phyloP scores from a whole-genome alignment of 495 filamentous ascomycete genomes.

The Thermochaetoides thermophila region DNA sequence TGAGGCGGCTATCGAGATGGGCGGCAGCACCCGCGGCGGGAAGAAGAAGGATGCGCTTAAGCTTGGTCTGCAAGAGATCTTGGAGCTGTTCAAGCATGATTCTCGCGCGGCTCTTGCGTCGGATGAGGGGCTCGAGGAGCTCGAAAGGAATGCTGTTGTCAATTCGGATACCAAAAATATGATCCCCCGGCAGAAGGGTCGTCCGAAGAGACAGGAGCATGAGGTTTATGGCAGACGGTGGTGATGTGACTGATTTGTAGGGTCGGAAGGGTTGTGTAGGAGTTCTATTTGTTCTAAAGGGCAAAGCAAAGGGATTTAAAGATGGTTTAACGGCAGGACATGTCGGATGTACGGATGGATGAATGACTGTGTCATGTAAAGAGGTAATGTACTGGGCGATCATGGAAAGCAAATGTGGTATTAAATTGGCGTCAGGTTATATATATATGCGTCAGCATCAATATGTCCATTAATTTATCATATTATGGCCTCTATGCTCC shows the following conservation, averaged over 20 bases:
- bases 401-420: slow-evolving; percentile 1
- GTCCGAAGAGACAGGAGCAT: slow-evolving; percentile 16
- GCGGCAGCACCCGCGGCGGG: too few species aligned
- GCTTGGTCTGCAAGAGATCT: slow-evolving; percentile 82
- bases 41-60: slow-evolving; percentile 55
- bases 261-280: background rate
- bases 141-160: slow-evolving; percentile 9
- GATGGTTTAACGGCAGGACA: background rate
- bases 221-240: slow-evolving; percentile 26
- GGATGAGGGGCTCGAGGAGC: slow-evolving; percentile 3
- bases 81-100: slow-evolving; percentile 75
- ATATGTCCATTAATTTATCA: too few species aligned
- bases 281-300: too few species aligned
- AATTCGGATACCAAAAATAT: background rate
- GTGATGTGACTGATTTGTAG: slow-evolving; percentile 8
- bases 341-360: background rate
- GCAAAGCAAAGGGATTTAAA: background rate
- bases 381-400: too few species aligned
- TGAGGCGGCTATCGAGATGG: slow-evolving; percentile 31
- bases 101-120: slow-evolving; percentile 18
- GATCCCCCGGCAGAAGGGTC: slow-evolving; percentile 1
- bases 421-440: slow-evolving; percentile 1
- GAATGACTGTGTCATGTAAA: background rate
- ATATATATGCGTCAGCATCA: too few species aligned
- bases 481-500: too few species aligned